phyloP scores from a whole-genome alignment of 1,284 basidiomycete species.

The Pyrrhoderma lamaoense region DNA sequence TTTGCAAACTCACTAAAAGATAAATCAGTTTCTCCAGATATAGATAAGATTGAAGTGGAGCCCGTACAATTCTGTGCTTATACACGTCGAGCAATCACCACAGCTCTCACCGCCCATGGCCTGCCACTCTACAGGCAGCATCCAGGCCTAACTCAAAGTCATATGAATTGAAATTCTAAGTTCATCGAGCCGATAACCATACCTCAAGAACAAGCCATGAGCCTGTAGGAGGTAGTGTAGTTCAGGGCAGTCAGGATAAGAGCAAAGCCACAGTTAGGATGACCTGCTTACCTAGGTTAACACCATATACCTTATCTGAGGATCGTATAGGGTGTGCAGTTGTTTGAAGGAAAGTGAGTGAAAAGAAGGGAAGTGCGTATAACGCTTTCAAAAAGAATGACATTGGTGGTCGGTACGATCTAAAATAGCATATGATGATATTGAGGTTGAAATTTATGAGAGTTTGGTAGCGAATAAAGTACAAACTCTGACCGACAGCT shows the following conservation, averaged over 20 bases:
- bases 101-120: slow-evolving; percentile 58
- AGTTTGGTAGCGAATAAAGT: no score
- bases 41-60: not conserved
- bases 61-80: slow-evolving; percentile 52
- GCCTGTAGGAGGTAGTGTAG: not conserved
- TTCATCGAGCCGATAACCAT: not conserved
- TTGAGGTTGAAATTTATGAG: no score
- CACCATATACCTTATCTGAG: slow-evolving; percentile 50
- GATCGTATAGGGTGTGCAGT: not conserved
- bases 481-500: no score
- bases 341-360: not conserved
- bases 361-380: not conserved
- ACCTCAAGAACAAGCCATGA: slow-evolving; percentile 48
- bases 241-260: slow-evolving; percentile 3
- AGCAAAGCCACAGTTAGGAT: slow-evolving; percentile 15
- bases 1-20: slow-evolving; percentile 48
- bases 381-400: not conserved
- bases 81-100: slow-evolving; percentile 46
- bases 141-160: slow-evolving; percentile 39
- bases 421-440: not conserved
- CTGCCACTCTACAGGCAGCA: slow-evolving; percentile 63
- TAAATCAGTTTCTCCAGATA: slow-evolving; percentile 3
- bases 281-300: slow-evolving; percentile 57
- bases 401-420: not conserved
- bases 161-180: not conserved